Evolutionary conservation across 106 monocot genomes (phyloP).

Genomic region (Xerophyta viscosa): DNA sequence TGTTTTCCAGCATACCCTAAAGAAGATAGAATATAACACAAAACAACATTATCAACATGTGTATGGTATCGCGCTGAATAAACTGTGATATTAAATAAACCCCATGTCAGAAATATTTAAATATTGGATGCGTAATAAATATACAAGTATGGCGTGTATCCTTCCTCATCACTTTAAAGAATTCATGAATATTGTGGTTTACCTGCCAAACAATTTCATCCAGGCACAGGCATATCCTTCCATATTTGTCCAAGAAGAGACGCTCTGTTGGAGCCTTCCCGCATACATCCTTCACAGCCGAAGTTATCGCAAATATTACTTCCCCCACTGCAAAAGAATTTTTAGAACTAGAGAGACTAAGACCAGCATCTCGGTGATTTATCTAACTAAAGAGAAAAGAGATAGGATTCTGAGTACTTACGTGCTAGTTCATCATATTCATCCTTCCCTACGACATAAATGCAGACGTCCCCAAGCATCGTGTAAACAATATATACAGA

Average conservation of each 20-base stretch:
- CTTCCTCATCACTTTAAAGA: neutral
- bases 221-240: conserved; percentile 87
- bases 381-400: no score
- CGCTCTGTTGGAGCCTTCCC: conserved; percentile 82
- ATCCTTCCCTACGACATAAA: conserved; percentile 96
- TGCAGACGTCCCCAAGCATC: conserved; percentile 86
- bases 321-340: conserved; percentile 49
- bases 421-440: conserved; percentile 97
- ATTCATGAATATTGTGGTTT: conserved; percentile 1
- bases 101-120: neutral
- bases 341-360: conserved; percentile 7
- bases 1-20: conserved; percentile 89
- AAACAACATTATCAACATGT: neutral
- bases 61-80: neutral
- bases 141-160: no score
- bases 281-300: conserved; percentile 79
- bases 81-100: neutral
- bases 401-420: conserved; percentile 25
- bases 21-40: neutral
- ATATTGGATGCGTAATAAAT: neutral
- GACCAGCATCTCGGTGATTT: neutral
- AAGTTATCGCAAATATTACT: conserved; percentile 75
- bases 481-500: conserved; percentile 92
- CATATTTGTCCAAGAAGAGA: conserved; percentile 92
- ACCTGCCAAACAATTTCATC: conserved; percentile 99